Evolutionary conservation across 371 early-diverging fungal genomes (phyloP).

Genomic region (Actinomortierella ambigua): DNA sequence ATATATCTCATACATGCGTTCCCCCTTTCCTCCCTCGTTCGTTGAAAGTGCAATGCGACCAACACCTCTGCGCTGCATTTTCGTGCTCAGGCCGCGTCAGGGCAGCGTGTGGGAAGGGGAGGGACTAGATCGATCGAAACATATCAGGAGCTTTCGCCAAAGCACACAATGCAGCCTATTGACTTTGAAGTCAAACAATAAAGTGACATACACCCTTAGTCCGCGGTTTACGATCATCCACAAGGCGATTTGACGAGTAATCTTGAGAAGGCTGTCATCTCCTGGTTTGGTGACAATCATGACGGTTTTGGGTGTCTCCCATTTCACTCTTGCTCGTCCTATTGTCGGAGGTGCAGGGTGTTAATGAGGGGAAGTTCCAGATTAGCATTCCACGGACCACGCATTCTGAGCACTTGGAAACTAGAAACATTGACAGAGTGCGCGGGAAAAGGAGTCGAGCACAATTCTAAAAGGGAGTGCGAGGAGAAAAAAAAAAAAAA

Average conservation of each 20-base stretch:
- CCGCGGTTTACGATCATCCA: constrained; percentile 75
- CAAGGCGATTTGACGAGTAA: constrained; percentile 81
- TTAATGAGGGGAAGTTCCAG: constrained; percentile 2
- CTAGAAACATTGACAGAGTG: too few species aligned
- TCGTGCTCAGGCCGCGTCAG: too few species aligned
- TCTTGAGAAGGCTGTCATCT: constrained; percentile 72
- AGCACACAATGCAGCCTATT: too few species aligned
- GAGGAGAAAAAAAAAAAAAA: background rate
- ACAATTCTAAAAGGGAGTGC: constrained; percentile 26
- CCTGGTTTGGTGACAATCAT: constrained; percentile 93
- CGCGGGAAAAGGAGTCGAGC: too few species aligned
- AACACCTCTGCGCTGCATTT: too few species aligned
- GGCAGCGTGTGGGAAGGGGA: too few species aligned
- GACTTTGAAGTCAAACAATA: background rate
- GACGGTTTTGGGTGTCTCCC: constrained; percentile 73
- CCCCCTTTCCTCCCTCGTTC: too few species aligned
- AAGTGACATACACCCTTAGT: constrained; percentile 64
- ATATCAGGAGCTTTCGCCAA: too few species aligned
- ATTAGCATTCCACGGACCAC: constrained; percentile 8
- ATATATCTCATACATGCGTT: too few species aligned
- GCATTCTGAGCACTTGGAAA: background rate
- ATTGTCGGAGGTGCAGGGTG: background rate
- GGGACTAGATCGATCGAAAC: too few species aligned
- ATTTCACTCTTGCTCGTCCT: constrained; percentile 57
- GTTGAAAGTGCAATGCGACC: too few species aligned